Conservation (phyloP, 129 eudicot species). For the Chrysanthemum makinoi region DNA sequence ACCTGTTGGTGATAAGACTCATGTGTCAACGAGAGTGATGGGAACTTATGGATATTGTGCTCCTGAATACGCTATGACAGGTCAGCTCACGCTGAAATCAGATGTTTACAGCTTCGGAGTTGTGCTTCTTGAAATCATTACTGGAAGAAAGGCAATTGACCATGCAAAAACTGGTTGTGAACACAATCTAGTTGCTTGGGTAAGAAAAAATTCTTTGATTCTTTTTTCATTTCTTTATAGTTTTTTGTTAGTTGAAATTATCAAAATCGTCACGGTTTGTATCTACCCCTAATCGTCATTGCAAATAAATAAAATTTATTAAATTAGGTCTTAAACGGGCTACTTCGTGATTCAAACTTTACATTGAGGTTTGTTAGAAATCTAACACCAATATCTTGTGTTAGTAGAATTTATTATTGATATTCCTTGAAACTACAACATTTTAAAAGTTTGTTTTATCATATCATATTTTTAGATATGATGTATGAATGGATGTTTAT, state of each 20-base stretch:
- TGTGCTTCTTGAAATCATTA: slow-evolving; percentile 48
- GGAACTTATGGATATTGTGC: slow-evolving; percentile 73
- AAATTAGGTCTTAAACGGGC: slow-evolving; percentile 9
- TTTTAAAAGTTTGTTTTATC: neutral
- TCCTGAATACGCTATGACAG: slow-evolving; percentile 62
- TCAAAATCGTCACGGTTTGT: neutral
- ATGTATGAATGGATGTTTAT: slow-evolving; percentile 7
- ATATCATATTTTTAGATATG: too few relatives aligned
- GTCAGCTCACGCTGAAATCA: slow-evolving; percentile 48
- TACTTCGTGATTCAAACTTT: slow-evolving; percentile 4
- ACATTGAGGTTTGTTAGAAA: too few relatives aligned
- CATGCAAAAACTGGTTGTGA: slow-evolving; percentile 39
- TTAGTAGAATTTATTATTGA: neutral
- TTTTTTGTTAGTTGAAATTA: neutral
- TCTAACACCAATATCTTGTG: too few relatives aligned
- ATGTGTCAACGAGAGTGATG: slow-evolving; percentile 54
- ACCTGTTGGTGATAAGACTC: slow-evolving; percentile 47
- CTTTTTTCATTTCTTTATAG: neutral
- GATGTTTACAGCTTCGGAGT: slow-evolving; percentile 53
- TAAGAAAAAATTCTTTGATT: slow-evolving; percentile 33
- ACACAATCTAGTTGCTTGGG: slow-evolving; percentile 54
- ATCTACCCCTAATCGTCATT: neutral
- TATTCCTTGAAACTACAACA: neutral
- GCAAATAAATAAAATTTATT: slow-evolving; percentile 2
- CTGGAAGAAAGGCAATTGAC: slow-evolving; percentile 50